A percentile compares a stretch with the other conserved stretches of the same genome.
Evolutionary conservation across 768 basidiomycete genomes (phyloP).

Genomic region (Suillus bovinus): DNA sequence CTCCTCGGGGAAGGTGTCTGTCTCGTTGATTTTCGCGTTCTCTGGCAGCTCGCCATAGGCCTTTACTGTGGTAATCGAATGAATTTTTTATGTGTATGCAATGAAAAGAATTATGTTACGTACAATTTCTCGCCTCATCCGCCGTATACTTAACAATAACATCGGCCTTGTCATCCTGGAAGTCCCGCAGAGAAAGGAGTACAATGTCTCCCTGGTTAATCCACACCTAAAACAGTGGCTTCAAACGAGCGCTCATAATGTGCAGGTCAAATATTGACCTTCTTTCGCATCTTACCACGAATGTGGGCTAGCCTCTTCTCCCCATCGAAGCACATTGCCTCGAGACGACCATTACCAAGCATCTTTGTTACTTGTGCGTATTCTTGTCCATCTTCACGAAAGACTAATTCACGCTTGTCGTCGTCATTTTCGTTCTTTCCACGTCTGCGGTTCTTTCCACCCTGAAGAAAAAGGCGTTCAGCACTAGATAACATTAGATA

Average conservation of each 20-base stretch:
- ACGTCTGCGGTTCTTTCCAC: constrained; percentile 98
- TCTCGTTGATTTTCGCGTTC: constrained; percentile 97
- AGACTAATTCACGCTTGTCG: constrained; percentile 97
- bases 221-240: constrained; percentile 72
- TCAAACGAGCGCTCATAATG: constrained; percentile 8
- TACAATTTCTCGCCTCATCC: constrained; percentile 85
- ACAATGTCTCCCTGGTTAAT: constrained; percentile 99
- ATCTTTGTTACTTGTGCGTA: constrained; percentile 99
- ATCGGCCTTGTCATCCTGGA: constrained; percentile 99
- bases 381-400: constrained; percentile 98
- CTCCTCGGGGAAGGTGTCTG: constrained; percentile 89
- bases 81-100: constrained; percentile 9
- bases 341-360: constrained; percentile 96
- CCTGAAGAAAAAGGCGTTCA: constrained; percentile 47
- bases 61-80: constrained; percentile 60
- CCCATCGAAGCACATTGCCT: constrained; percentile 97
- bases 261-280: constrained; percentile 54
- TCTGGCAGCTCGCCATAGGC: constrained; percentile 97
- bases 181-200: constrained; percentile 91
- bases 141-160: constrained; percentile 99
- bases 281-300: constrained; percentile 99
- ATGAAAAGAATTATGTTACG: constrained; percentile 26
- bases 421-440: constrained; percentile 99
- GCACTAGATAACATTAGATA: neutral
- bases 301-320: constrained; percentile 98